These are phyloP conservation scores for Coemansia sp. DNA, from an alignment of 192 early-diverging fungal species.

Conservation along the genomic window DNA sequence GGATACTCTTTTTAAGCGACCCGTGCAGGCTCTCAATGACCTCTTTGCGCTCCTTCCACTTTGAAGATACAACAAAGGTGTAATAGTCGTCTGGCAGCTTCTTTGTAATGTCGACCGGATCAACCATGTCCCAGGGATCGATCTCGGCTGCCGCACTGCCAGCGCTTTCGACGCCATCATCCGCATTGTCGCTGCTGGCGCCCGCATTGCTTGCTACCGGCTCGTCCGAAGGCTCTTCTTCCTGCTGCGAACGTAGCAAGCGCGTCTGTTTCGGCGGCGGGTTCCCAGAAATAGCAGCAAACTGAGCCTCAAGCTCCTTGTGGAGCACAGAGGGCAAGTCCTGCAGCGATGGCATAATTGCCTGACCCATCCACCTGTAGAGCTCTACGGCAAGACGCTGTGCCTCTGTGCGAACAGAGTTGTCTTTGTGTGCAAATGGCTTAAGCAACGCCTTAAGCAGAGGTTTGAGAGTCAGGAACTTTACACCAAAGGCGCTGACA, in stretches of 20 bases:
- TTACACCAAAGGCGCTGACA: slow-evolving; percentile 77
- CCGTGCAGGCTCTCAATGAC: slow-evolving; percentile 72
- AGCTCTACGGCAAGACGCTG: slow-evolving; percentile 77
- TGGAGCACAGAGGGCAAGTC: slow-evolving; percentile 93
- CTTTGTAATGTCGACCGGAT: slow-evolving; percentile 86
- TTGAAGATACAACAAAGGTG: slow-evolving; percentile 62
- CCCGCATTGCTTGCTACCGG: slow-evolving; percentile 34
- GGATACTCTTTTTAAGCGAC: slow-evolving; percentile 36
- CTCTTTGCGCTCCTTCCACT: slow-evolving; percentile 98
- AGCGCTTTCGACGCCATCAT: slow-evolving; percentile 52
- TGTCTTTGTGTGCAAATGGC: slow-evolving; percentile 93
- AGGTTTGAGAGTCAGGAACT: slow-evolving; percentile 77
- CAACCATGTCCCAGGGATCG: slow-evolving; percentile 80
- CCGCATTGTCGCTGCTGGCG: slow-evolving; percentile 29
- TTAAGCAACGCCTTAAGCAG: slow-evolving; percentile 83
- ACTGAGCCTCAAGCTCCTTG: slow-evolving; percentile 88
- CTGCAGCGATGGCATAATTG: slow-evolving; percentile 72
- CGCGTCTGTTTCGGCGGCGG: slow-evolving; percentile 63
- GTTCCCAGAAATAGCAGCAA: slow-evolving; percentile 66
- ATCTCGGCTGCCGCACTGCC: slow-evolving; percentile 60
- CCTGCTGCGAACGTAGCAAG: slow-evolving; percentile 81
- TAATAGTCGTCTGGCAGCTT: slow-evolving; percentile 86
- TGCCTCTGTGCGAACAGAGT: slow-evolving; percentile 86
- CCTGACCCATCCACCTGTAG: slow-evolving; percentile 89
- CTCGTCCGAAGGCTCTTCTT: slow-evolving; percentile 51